Evolutionary conservation across 129 eudicot genomes (phyloP).

Genomic region (Helianthus tuberosus): DNA sequence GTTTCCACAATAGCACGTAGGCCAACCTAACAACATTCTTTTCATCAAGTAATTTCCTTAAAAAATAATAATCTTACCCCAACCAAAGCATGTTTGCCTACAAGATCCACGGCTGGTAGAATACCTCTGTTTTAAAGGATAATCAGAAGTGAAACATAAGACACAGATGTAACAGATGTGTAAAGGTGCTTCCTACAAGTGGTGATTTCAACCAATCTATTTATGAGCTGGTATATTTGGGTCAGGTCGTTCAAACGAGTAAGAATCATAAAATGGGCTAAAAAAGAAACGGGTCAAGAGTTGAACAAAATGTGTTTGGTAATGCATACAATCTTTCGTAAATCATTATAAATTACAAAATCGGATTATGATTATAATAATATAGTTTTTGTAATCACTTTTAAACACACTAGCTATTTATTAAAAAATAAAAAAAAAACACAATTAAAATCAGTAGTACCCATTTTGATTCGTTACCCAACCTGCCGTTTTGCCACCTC

Average conservation of each 20-base stretch:
- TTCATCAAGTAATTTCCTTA: not conserved
- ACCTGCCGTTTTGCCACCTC: not conserved
- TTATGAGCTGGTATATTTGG: not conserved
- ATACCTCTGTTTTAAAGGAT: constrained; percentile 71
- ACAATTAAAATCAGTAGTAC: not conserved
- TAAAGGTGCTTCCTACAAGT: not conserved
- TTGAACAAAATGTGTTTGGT: too few species aligned
- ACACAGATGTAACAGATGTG: not conserved
- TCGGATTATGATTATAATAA: not conserved
- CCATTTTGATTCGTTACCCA: not conserved
- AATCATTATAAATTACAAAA: not conserved
- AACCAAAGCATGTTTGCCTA: constrained; percentile 65
- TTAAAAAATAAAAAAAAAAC: not conserved
- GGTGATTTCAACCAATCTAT: not conserved
- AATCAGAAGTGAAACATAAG: constrained; percentile 6
- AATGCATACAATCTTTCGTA: too few species aligned
- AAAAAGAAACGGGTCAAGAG: too few species aligned
- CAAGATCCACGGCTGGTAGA: constrained; percentile 81
- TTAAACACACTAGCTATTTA: not conserved
- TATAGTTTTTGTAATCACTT: not conserved
- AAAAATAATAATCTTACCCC: constrained; percentile 60
- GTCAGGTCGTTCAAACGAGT: not conserved
- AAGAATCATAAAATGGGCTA: too few species aligned
- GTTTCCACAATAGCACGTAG: too few species aligned
- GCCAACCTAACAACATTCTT: not conserved